phyloP scores from a whole-genome alignment of 192 early-diverging fungal species.

The Oehlia diaphana region DNA sequence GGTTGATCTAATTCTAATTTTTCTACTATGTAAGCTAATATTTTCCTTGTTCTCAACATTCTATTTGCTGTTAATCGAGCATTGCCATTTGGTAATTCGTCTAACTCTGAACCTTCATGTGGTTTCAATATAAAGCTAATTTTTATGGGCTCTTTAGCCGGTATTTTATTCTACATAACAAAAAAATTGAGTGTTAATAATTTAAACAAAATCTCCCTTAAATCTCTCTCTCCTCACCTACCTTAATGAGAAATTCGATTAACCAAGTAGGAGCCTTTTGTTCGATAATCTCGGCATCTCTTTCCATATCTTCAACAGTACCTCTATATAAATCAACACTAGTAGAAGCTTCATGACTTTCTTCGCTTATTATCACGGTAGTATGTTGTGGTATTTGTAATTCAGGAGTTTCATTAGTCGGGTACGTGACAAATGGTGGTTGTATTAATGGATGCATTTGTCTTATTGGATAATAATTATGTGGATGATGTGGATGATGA shows the following conservation, averaged over 20 bases:
- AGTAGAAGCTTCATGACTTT: constrained; percentile 69
- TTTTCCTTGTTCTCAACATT: constrained; percentile 85
- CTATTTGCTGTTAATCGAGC: constrained; percentile 81
- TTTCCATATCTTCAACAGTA: constrained; percentile 52
- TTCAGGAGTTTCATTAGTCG: constrained; percentile 59
- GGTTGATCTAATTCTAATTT: constrained; percentile 61
- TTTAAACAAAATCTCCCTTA: background rate
- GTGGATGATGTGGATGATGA: background rate
- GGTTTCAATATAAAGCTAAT: constrained; percentile 81
- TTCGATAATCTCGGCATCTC: constrained; percentile 55
- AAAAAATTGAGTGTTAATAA: background rate
- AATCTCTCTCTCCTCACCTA: constrained; percentile 29
- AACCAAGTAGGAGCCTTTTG: constrained; percentile 85
- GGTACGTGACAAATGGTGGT: constrained; percentile 44
- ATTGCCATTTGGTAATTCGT: constrained; percentile 58
- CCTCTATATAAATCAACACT: constrained; percentile 74
- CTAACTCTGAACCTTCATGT: constrained; percentile 52
- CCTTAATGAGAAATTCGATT: constrained; percentile 72
- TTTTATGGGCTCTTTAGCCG: constrained; percentile 77
- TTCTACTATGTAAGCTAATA: constrained; percentile 82
- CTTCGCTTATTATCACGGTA: constrained; percentile 74
- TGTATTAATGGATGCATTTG: constrained; percentile 31
- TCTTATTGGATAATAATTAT: constrained; percentile 14
- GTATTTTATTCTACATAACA: constrained; percentile 56
- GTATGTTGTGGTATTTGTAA: constrained; percentile 65